Evolutionary conservation across 768 basidiomycete genomes (phyloP), one percentile per base, ranked within the genome.

Genomic region (Calocera cornea): DNA sequence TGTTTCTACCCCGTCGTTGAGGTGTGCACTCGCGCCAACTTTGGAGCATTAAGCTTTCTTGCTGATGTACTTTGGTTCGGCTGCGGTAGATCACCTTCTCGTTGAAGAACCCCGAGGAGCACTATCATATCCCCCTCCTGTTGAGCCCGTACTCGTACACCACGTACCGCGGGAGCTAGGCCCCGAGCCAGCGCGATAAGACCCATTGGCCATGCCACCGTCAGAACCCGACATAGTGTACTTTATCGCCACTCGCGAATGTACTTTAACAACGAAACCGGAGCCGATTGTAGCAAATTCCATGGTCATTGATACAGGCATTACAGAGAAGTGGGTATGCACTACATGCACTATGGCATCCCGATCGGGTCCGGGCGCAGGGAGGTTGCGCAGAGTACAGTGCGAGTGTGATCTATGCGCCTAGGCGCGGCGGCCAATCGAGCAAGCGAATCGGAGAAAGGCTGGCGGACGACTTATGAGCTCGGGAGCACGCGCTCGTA

Each of bases 1-100:
- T 88, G 87, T 5, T 95, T 97, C 74, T 95, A 93, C 78, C 94
- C 94, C 1, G 87, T 86, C 82, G 87, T 95, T 5, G 93, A 97
- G 83, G 93, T 92, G 71, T 67, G 80, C 71, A 34, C 16, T n/a
- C n/a, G n/a, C n/a, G n/a, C n/a, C n/a, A n/a, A n/a, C n/a, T n/a
- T n/a, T n/a, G n/a, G n/a, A n/a, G n/a, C n/a, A n/a, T n/a, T n/a
- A n/a, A n/a, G n/a, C n/a, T n/a, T n/a, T n/a, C n/a, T 33, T n/a
- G 7, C n/a, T 40, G 36, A 24, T 40, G 27, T 64, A 19, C 36
- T 22, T 64, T 33, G 33, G 66, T 38, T 64, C 14, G 19, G n/a
- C 38, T 19, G 16, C 40, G n/a, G 10, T 69, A 92, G 93, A 89
- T 97, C 70, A 82, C 85, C 1, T 97, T 97, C 76, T 79, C 80